Percentiles rank a stretch among this genome's conserved stretches.
Conservation (phyloP, 2,329 filamentous ascomycete species). For the Arthroderma uncinatum region DNA sequence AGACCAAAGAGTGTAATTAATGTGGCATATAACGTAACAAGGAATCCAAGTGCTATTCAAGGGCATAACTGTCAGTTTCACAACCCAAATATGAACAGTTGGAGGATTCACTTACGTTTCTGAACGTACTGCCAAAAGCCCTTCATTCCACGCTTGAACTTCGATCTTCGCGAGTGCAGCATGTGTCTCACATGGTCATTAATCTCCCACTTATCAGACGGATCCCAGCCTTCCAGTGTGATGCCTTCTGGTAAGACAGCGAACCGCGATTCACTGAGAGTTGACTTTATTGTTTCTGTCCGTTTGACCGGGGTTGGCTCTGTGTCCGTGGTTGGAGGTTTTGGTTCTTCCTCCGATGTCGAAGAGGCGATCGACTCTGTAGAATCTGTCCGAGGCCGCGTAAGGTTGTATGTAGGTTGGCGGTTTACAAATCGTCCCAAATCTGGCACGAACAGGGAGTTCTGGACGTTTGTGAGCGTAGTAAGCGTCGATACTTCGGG, state of each 20-base stretch:
- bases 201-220: slow-evolving; percentile 61
- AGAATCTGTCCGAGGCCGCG: slow-evolving; percentile 26
- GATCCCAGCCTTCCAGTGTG: slow-evolving; percentile 61
- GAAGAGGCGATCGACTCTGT: background rate
- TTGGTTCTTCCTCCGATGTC: slow-evolving; percentile 14
- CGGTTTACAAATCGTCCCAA: slow-evolving; percentile 66
- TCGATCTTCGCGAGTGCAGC: slow-evolving; percentile 68
- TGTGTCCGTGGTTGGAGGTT: slow-evolving; percentile 20
- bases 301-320: slow-evolving; percentile 15
- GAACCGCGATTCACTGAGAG: slow-evolving; percentile 59
- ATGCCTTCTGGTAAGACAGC: slow-evolving; percentile 68
- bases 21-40: slow-evolving; percentile 72
- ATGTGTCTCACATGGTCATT: slow-evolving; percentile 83
- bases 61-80: background rate
- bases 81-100: background rate
- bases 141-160: slow-evolving; percentile 66
- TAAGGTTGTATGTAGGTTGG: slow-evolving; percentile 64
- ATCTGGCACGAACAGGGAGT: slow-evolving; percentile 75
- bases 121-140: slow-evolving; percentile 71
- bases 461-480: slow-evolving; percentile 79
- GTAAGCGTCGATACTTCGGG: slow-evolving; percentile 74
- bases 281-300: slow-evolving; percentile 60
- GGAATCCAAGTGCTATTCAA: slow-evolving; percentile 57
- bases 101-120: slow-evolving; percentile 43
- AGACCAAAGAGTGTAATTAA: slow-evolving; percentile 76